Evolutionary conservation across 208 protist species (phyloP).

Genomic region (Trypanosoma conorhini): DNA sequence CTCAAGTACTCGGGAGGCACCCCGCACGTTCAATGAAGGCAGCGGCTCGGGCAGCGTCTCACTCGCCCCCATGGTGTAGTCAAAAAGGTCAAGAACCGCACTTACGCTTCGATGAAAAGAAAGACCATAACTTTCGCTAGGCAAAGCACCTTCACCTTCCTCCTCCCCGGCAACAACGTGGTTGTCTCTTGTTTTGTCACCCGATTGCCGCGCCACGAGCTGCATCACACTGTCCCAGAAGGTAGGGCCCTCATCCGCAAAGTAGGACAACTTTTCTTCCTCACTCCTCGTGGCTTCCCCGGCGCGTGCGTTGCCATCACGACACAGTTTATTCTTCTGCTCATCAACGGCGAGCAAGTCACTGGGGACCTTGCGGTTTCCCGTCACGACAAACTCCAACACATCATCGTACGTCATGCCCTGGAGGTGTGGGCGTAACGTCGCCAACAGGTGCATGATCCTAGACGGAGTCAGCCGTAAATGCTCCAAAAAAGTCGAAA

Average conservation of each 20-base stretch:
- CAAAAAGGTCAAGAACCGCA: conserved; percentile 72
- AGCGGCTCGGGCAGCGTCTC: conserved; percentile 48
- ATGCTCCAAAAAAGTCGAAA: conserved; percentile 62
- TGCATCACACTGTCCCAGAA: conserved; percentile 39
- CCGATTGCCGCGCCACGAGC: neutral
- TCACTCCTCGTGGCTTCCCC: neutral
- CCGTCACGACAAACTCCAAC: conserved; percentile 78
- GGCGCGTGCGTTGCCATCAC: neutral
- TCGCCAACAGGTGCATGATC: conserved; percentile 40
- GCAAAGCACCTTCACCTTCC: neutral
- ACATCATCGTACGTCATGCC: conserved; percentile 72
- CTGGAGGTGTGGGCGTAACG: conserved; percentile 35
- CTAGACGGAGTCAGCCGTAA: conserved; percentile 47
- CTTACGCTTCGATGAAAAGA: conserved; percentile 73
- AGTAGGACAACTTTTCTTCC: conserved; percentile 8
- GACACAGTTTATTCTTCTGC: neutral
- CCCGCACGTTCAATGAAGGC: conserved; percentile 42
- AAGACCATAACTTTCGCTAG: neutral
- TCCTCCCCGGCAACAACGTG: neutral
- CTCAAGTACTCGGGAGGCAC: conserved; percentile 36
- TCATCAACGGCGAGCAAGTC: conserved; percentile 57
- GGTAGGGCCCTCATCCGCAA: conserved; percentile 22
- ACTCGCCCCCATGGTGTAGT: conserved; percentile 60
- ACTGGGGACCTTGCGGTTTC: conserved; percentile 48
- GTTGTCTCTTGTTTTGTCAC: neutral